Base-by-base conservation (phyloP, 2,329 filamentous ascomycete species). In the Aspergillus tubingensis region DNA sequence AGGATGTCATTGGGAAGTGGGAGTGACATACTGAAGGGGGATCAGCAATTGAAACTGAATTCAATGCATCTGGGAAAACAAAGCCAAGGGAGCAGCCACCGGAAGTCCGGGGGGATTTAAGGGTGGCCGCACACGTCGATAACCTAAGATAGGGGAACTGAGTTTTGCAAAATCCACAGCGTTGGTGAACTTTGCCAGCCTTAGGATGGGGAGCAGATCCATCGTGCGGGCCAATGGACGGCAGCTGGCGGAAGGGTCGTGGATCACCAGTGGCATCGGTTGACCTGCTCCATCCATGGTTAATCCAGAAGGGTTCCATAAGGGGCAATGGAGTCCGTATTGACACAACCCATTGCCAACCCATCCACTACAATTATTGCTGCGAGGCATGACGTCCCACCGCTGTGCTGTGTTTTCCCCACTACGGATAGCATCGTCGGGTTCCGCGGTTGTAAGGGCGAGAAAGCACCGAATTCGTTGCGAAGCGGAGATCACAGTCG, bases 1-100 rank as follows among this genome's bases (percentile, higher is more conserved):
- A 73, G 63, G 48, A 76, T 65, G 57, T 74, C 72, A 62, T 70
- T 70, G 21, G 74, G 61, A 23, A 70, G 53, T 17, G 44, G 32
- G 39, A 63, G 66, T 8, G 67, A 62, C 68, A 72, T 72, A 10
- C 54, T 65, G 38, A 56, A 61, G 23, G n/a, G 38, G 17, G 58
- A 60, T 44, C 49, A 55, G 48, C 53, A 27, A 21, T 49, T 27
- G 23, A 36, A 36, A 36, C 11, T 50, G 32, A 51, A 17, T 44
- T 21, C 50, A 61, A 61, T 41, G 36, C 36, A 49, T 62, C 25
- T 17, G 50, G 43, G 47, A 48, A 21, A 15, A 19, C 27, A 56
- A 19, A 15, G 25, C 27, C 52, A 19, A 39, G 44, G 52, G 43
- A 51, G 17, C 43, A 44, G 41, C 21, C 32, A 38, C 44, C 52